Percentiles rank a stretch among this genome's conserved stretches.
These are phyloP conservation scores for Sordariomycetes sp. DNA, from an alignment of 2,329 filamentous ascomycete species.

Conservation along the genomic window DNA sequence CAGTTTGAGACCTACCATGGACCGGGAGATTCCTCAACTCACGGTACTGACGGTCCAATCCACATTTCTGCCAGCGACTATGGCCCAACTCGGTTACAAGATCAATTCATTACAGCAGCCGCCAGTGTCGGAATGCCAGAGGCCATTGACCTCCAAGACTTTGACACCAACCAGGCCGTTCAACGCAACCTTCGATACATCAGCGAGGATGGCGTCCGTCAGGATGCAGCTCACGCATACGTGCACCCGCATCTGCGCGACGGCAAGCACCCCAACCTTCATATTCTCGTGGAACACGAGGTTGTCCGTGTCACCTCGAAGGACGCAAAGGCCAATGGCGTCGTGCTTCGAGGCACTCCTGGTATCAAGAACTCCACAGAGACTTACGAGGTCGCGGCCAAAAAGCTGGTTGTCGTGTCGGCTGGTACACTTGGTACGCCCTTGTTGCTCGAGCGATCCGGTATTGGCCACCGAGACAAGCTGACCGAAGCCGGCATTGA, in stretches of 20 bases:
- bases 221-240: constrained; percentile 42
- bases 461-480: constrained; percentile 39
- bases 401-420: constrained; percentile 19
- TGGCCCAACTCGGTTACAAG: constrained; percentile 25
- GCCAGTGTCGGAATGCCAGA: constrained; percentile 37
- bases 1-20: constrained; percentile 48
- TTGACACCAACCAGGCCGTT: constrained; percentile 27
- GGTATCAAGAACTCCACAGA: constrained; percentile 6
- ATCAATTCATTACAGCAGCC: constrained; percentile 40
- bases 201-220: constrained; percentile 27
- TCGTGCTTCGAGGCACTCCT: constrained; percentile 44
- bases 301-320: constrained; percentile 32
- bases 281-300: constrained; percentile 35
- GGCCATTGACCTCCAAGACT: constrained; percentile 42
- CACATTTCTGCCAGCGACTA: constrained; percentile 38
- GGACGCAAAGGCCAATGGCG: constrained; percentile 44
- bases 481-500: constrained; percentile 25
- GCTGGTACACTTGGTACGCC: constrained; percentile 44
- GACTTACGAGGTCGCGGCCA: constrained; percentile 13
- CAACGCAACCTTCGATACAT: constrained; percentile 30
- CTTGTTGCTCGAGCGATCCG: constrained; percentile 51
- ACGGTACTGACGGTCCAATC: constrained; percentile 47
- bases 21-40: constrained; percentile 28
- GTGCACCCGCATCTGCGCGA: constrained; percentile 40
- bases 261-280: constrained; percentile 37